Evolutionary conservation across 2,329 filamentous ascomycete species (phyloP), one percentile per base, ranked within the genome.

Genomic region (Colletotrichum melonis): DNA sequence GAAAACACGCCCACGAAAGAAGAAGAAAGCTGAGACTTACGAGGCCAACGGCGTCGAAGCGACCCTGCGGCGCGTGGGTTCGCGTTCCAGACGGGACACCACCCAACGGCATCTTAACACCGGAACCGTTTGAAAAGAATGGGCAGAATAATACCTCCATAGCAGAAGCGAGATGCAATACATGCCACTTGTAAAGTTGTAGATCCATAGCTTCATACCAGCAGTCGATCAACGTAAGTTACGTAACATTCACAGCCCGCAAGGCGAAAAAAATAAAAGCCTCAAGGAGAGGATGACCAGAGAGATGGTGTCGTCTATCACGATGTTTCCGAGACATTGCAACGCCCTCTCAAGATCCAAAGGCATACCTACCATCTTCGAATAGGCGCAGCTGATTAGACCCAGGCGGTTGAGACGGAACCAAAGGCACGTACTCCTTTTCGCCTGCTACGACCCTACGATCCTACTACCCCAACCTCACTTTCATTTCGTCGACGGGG

Each of bases 21-120:
- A 55, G 26, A 72, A 72, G 69, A 63, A 72, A 72, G 58, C 52
- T 59, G 58, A 69, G 65, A 72, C 69, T 63, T 69, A 58, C 69
- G 57, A 73, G 57, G 42, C 54, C 58, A 69, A 72, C 69, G 55
- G 67, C 63, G 30, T 49, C 60, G 59, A 56, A 32, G 35, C n/a
- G 63, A 11, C 42, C 9, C 24, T 46, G 63, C 55, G 35, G 35
- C 49, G 68, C 63, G 56, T 60, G 63, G 42, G 32, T 55, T 30
- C 62, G 69, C 69, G 26, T 72, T 67, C 64, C 52, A 57, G 19
- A 46, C 42, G 42, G 42, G 19, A 19, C 16, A 28, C 67, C 63
- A 67, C 56, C 19, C 62, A 66, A 70, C 63, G 54, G 68, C 56
- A 30, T 59, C 63, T 62, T 42, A 56, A 49, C 16, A 19, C 42